phyloP scores from a whole-genome alignment of 495 filamentous ascomycete species.

The Mytilinidion resinicola region DNA sequence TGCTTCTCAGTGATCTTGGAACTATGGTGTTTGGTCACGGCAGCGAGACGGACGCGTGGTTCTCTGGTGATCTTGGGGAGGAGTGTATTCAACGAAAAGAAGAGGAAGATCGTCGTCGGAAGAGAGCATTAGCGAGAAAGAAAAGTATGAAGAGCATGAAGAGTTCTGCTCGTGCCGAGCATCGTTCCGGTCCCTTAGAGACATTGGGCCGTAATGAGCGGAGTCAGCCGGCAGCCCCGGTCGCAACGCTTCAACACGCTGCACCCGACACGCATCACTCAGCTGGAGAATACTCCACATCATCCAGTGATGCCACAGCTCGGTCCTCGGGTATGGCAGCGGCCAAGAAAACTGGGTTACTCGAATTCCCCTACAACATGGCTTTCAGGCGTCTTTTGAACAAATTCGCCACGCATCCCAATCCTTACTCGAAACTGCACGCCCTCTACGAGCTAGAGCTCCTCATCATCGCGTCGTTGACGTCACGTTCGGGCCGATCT shows the following conservation, averaged over 20 bases:
- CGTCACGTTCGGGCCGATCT: slow-evolving; percentile 38
- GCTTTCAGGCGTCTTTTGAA: slow-evolving; percentile 74
- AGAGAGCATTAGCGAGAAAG: slow-evolving; percentile 45
- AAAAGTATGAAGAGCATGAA: slow-evolving; percentile 44
- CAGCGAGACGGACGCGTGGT: slow-evolving; percentile 92
- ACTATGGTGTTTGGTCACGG: slow-evolving; percentile 76
- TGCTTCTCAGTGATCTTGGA: slow-evolving; percentile 85
- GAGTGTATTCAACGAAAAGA: slow-evolving; percentile 72
- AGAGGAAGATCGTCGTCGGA: slow-evolving; percentile 48
- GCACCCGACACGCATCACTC: slow-evolving; percentile 30
- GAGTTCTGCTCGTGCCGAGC: slow-evolving; percentile 19
- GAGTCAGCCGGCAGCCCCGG: slow-evolving; percentile 42
- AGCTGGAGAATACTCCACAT: slow-evolving; percentile 34
- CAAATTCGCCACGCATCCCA: slow-evolving; percentile 85
- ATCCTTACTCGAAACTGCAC: slow-evolving; percentile 79
- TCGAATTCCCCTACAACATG: slow-evolving; percentile 37
- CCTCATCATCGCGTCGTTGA: slow-evolving; percentile 70
- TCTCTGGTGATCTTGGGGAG: slow-evolving; percentile 65
- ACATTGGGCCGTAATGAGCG: slow-evolving; percentile 39
- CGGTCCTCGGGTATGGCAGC: slow-evolving; percentile 30
- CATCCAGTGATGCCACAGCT: slow-evolving; percentile 41
- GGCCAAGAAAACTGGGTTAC: slow-evolving; percentile 36
- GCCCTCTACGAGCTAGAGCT: slow-evolving; percentile 77
- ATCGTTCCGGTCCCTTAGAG: slow-evolving; percentile 31
- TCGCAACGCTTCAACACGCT: slow-evolving; percentile 42